Evolutionary conservation across 2,329 filamentous ascomycete species (phyloP).

Genomic region (Dactylellina sp.): DNA sequence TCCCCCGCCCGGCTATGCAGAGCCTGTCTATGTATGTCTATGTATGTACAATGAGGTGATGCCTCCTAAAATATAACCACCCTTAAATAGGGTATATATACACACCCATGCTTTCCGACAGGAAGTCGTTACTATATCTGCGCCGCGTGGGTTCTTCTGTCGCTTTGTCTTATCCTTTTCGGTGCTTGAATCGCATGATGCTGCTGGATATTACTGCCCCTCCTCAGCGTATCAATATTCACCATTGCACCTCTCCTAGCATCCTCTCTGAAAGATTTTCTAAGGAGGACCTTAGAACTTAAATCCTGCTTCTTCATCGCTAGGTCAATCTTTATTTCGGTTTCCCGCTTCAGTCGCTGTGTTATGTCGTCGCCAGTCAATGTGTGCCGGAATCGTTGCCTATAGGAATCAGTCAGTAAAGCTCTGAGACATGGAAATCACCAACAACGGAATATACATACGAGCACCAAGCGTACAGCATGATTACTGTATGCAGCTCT

Average conservation of each 20-base stretch:
- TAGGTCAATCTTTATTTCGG: slow-evolving; percentile 29
- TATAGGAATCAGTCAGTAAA: slow-evolving; percentile 5
- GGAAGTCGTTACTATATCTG: not conserved
- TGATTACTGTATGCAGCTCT: slow-evolving; percentile 80
- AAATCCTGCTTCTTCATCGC: slow-evolving; percentile 24
- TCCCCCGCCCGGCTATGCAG: not conserved
- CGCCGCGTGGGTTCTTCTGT: not conserved
- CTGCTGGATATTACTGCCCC: slow-evolving; percentile 14
- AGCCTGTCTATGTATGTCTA: not conserved
- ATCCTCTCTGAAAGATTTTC: slow-evolving; percentile 16
- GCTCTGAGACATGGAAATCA: not conserved
- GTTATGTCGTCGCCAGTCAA: slow-evolving; percentile 36
- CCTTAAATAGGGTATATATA: slow-evolving; percentile 3
- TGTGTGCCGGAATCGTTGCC: slow-evolving; percentile 46
- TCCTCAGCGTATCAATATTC: not conserved
- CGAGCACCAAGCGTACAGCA: slow-evolving; percentile 86
- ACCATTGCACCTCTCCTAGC: slow-evolving; percentile 14
- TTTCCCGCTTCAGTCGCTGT: slow-evolving; percentile 17
- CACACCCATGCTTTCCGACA: not conserved
- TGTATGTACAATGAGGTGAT: slow-evolving; percentile 12
- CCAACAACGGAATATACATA: slow-evolving; percentile 55
- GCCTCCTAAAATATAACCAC: slow-evolving; percentile 17
- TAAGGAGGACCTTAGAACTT: slow-evolving; percentile 4
- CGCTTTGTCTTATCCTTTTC: not conserved
- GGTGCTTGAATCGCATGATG: slow-evolving; percentile 2